Percentiles rank a stretch among this genome's conserved stretches.
These are phyloP conservation scores for Crithidia sp. DNA, from an alignment of 208 protist genomes.

Conservation along the genomic window DNA sequence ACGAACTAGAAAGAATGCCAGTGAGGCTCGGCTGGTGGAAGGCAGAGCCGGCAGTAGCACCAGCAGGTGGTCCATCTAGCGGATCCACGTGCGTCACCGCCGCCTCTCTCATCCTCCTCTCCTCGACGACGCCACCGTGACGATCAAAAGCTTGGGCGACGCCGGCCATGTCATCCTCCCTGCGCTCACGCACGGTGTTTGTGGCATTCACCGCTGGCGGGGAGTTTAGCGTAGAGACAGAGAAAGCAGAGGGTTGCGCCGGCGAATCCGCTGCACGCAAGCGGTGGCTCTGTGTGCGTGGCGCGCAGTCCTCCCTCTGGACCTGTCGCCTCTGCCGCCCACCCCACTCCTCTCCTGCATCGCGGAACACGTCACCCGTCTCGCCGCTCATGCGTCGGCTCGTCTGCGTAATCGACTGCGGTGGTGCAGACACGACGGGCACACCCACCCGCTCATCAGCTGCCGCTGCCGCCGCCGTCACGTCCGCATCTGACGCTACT, in stretches of 20 bases:
- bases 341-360: background rate
- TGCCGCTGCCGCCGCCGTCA: background rate
- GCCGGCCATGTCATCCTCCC: background rate
- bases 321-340: background rate
- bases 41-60: too few relatives aligned
- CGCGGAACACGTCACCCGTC: background rate
- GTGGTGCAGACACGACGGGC: background rate
- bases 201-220: background rate
- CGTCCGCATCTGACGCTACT: background rate
- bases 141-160: background rate
- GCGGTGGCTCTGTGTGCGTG: conserved; percentile 11
- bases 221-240: background rate
- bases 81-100: background rate
- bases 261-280: background rate
- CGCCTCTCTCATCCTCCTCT: too few relatives aligned
- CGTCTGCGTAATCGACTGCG: conserved; percentile 1
- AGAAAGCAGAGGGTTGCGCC: background rate
- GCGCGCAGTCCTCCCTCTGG: background rate
- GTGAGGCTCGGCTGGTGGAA: background rate
- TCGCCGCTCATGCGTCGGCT: background rate
- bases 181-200: background rate
- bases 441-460: background rate
- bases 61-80: background rate
- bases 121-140: conserved; percentile 4
- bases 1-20: background rate